Conservation (phyloP, 192 early-diverging fungal genomes). For the Linnemannia elongata region DNA sequence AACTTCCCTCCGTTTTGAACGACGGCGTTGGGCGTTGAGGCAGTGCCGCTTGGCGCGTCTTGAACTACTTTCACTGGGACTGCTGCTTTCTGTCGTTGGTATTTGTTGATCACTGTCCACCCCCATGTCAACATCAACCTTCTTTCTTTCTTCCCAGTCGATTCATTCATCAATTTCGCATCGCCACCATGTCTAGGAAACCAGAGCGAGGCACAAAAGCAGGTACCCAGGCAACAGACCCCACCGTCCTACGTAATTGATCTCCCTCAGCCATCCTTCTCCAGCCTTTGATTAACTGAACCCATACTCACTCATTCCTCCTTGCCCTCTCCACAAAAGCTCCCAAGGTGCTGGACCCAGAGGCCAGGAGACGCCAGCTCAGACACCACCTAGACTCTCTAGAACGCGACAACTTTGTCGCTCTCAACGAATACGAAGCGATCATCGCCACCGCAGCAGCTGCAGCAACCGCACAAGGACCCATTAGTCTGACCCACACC, state of each 20-base stretch:
- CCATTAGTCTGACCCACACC: constrained; percentile 46
- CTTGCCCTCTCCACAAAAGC: background rate
- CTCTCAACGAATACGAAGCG: constrained; percentile 65
- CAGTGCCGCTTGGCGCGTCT: background rate
- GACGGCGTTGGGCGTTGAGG: background rate
- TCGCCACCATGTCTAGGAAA: constrained; percentile 42
- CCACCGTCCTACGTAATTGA: background rate
- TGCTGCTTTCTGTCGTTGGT: background rate
- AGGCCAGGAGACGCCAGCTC: constrained; percentile 50
- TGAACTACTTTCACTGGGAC: background rate
- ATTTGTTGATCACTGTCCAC: background rate
- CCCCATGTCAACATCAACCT: background rate
- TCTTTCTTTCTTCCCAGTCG: background rate
- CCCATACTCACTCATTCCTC: background rate
- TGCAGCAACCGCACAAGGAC: constrained; percentile 48
- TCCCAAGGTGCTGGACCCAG: constrained; percentile 39
- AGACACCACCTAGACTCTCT: constrained; percentile 65
- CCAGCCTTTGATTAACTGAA: background rate
- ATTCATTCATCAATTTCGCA: background rate
- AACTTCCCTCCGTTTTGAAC: background rate
- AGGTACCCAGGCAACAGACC: constrained; percentile 8
- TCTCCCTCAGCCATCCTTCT: background rate
- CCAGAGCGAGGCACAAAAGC: constrained; percentile 36
- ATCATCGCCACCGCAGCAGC: constrained; percentile 61
- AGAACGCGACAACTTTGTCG: constrained; percentile 67